Evolutionary conservation across 306 rosid genomes (phyloP).

Genomic region (Fagus sylvatica): DNA sequence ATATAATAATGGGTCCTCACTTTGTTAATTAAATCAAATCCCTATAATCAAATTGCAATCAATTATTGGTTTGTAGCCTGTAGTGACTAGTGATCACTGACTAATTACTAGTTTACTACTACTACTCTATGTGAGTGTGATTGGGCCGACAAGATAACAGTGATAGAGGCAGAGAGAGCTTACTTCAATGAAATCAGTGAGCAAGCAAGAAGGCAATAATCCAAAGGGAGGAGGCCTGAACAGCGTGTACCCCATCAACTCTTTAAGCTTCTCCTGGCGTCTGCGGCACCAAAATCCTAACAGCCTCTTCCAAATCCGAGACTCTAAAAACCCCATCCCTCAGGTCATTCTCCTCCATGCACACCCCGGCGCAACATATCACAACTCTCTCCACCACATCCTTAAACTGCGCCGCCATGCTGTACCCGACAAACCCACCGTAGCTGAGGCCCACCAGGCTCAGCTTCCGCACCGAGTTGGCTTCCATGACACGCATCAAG

Average conservation of each 20-base stretch:
- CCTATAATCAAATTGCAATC: too few species aligned
- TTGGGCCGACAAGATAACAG: neutral
- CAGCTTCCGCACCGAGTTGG: conserved; percentile 44
- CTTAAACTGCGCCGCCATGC: conserved; percentile 47
- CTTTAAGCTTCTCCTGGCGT: conserved; percentile 49
- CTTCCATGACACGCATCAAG: conserved; percentile 68
- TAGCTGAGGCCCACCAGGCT: conserved; percentile 78
- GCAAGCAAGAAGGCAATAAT: conserved; percentile 68
- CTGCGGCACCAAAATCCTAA: conserved; percentile 63
- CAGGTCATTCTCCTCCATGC: conserved; percentile 80
- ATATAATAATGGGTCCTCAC: too few species aligned
- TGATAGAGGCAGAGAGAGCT: neutral
- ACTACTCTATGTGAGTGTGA: neutral
- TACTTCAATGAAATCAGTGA: conserved; percentile 73
- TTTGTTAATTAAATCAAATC: too few species aligned
- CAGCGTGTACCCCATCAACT: conserved; percentile 50
- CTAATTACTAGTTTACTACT: too few species aligned
- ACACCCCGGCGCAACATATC: conserved; percentile 71
- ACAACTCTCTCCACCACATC: conserved; percentile 80
- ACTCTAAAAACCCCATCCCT: conserved; percentile 58
- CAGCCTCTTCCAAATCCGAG: conserved; percentile 68
- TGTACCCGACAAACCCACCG: conserved; percentile 80
- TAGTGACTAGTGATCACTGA: too few species aligned
- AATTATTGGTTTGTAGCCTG: too few species aligned
- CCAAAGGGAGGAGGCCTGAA: conserved; percentile 36